Evolutionary conservation across 768 basidiomycete genomes (phyloP), one percentile per base, ranked within the genome.

Genomic region (Mycena indigotica): DNA sequence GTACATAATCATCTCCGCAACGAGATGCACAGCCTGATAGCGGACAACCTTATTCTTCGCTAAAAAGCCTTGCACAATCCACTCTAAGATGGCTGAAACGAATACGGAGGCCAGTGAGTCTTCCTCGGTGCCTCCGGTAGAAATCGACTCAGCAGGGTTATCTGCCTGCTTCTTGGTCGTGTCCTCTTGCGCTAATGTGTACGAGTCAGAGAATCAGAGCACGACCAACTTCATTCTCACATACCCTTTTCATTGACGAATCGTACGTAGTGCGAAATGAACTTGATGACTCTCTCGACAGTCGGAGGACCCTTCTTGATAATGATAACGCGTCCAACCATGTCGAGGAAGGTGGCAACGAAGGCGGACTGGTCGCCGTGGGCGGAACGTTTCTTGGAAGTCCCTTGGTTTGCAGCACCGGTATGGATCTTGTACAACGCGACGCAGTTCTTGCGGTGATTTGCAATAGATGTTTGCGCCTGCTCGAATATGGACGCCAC

Each of bases 401-500:
- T 62, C 57, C 86, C 76, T 13, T 78, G 84, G 58, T 84, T 72
- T 16, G 70, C 28, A 5, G 28, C 17, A 1, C 15, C 70, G 5
- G 76, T 62, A 65, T 96, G 93, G 28, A 96, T 72, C 69, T 96
- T 95, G 77, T 91, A 83, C 1, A 98, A 80, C 0, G 88, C 86
- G 41, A 95, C 88, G 52, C 88, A 82, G 72, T 97, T 97, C 79
- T 98, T 98, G 65, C 91, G 89, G 73, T 98, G 96, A 70, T 93
- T 94, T 3, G 94, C 91, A 23, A 86, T 69, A 0, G 90, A 87
- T 19, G 71, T 72, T 68, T 97, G 95, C 0, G 82, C 88, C 72
- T 97, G 93, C 44, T 89, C 87, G 56, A 96, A 95, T 19, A 81
- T 74, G 13, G 65, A 64, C 1, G 77, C 71, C 17, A 82, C 58